Percentiles rank a stretch among this genome's conserved stretches.
Evolutionary conservation across 345 rosid genomes (phyloP).

Genomic region (Triadica sebifera): DNA sequence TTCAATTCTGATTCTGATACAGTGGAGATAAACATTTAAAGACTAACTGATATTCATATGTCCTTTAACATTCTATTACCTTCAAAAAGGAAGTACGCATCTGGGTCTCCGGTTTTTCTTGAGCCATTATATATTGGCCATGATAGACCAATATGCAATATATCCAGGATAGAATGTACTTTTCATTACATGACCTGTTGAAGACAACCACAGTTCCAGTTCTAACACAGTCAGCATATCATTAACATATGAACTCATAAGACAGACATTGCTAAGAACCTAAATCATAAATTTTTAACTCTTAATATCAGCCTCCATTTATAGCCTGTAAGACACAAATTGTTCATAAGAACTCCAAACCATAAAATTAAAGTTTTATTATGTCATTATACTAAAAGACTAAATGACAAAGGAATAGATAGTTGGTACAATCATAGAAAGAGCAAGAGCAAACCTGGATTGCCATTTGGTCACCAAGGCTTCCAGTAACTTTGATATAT

Average conservation of each 20-base stretch:
- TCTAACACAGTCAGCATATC: slow-evolving; percentile 7
- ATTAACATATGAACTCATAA: background rate
- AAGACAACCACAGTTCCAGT: slow-evolving; percentile 8
- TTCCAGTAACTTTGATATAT: slow-evolving; percentile 65
- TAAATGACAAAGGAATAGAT: background rate
- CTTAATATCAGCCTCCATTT: background rate
- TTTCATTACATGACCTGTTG: slow-evolving; percentile 59
- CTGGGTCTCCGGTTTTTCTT: slow-evolving; percentile 38
- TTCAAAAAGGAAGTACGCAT: slow-evolving; percentile 55
- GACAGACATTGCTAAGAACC: background rate
- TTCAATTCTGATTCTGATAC: background rate
- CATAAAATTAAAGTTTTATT: background rate
- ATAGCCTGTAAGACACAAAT: background rate
- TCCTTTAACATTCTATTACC: slow-evolving; percentile 39
- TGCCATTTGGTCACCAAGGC: slow-evolving; percentile 68
- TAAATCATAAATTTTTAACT: background rate
- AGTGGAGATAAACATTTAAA: background rate
- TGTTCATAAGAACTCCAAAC: background rate
- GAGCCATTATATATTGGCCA: slow-evolving; percentile 50
- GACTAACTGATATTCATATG: slow-evolving; percentile 2
- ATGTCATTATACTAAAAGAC: slow-evolving; percentile 1
- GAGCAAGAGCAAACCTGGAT: slow-evolving; percentile 58
- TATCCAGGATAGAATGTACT: slow-evolving; percentile 72
- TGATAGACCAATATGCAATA: slow-evolving; percentile 70
- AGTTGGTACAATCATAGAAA: background rate